Conservation (phyloP, 495 filamentous ascomycete genomes). For the Achaetomiella virescens region DNA sequence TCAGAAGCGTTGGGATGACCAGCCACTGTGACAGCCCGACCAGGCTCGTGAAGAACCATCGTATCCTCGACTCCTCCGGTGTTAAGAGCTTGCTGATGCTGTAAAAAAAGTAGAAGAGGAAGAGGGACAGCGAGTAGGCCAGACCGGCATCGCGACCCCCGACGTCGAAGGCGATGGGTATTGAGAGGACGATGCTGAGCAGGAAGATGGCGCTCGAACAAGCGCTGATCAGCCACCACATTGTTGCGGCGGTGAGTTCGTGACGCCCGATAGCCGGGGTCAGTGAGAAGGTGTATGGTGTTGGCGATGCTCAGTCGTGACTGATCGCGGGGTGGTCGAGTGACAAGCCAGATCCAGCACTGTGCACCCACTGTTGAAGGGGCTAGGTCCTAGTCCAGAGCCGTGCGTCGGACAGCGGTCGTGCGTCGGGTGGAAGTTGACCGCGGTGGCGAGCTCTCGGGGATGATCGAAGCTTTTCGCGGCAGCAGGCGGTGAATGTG, state of each 20-base stretch:
- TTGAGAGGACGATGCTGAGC: constrained; percentile 79
- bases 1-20: constrained; percentile 71
- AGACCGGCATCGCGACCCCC: constrained; percentile 90
- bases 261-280: not conserved
- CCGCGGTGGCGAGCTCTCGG: not conserved
- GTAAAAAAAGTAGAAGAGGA: constrained; percentile 83
- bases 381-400: constrained; percentile 2
- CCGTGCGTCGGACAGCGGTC: not conserved
- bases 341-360: constrained; percentile 1
- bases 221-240: constrained; percentile 68
- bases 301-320: not conserved
- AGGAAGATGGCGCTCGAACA: constrained; percentile 75
- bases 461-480: not conserved
- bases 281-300: not conserved
- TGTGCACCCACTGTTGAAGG: constrained; percentile 6
- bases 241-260: constrained; percentile 33
- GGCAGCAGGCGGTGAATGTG: constrained; percentile 1
- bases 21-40: constrained; percentile 77
- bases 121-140: constrained; percentile 81
- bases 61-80: constrained; percentile 69
- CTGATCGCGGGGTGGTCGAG: not conserved
- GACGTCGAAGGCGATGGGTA: constrained; percentile 95
- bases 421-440: not conserved
- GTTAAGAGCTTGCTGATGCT: constrained; percentile 73
- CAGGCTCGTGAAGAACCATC: constrained; percentile 58